phyloP scores from a whole-genome alignment of 257 asterid species.

The Pogostemon cablin region DNA sequence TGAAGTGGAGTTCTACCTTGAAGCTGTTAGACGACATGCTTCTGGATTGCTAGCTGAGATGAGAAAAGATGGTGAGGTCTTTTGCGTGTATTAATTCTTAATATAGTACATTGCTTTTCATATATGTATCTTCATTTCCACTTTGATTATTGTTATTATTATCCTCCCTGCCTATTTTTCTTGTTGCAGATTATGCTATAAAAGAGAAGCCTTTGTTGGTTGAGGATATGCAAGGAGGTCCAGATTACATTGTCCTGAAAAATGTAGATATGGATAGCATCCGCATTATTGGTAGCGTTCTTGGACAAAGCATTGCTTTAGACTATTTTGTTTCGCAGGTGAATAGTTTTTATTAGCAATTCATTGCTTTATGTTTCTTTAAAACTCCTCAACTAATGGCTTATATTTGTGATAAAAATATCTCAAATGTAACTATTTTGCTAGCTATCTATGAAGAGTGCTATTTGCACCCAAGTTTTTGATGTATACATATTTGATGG shows the following conservation, averaged over 20 bases:
- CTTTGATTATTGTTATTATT: neutral
- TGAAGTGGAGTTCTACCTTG: constrained; percentile 74
- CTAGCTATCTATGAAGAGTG: neutral
- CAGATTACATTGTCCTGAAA: constrained; percentile 80
- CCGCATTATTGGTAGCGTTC: constrained; percentile 86
- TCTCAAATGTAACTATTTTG: neutral
- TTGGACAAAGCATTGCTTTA: constrained; percentile 95
- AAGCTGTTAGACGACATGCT: constrained; percentile 71
- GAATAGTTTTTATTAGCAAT: constrained; percentile 15
- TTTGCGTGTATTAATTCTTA: neutral
- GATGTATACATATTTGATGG: too few relatives aligned
- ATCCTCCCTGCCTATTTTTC: neutral
- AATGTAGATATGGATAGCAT: constrained; percentile 85
- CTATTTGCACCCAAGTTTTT: too few relatives aligned
- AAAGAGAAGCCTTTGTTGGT: constrained; percentile 86
- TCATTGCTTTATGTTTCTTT: neutral
- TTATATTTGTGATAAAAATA: neutral
- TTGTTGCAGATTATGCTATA: constrained; percentile 73
- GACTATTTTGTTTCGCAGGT: constrained; percentile 99
- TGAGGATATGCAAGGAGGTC: constrained; percentile 93
- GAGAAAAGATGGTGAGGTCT: constrained; percentile 82
- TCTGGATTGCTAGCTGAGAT: constrained; percentile 86
- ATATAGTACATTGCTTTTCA: constrained; percentile 9
- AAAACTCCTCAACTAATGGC: constrained; percentile 2
- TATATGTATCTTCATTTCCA: neutral